These are phyloP conservation scores for Zygoascus sp. DNA, from an alignment of 1,139 yeast species.

Conservation along the genomic window DNA sequence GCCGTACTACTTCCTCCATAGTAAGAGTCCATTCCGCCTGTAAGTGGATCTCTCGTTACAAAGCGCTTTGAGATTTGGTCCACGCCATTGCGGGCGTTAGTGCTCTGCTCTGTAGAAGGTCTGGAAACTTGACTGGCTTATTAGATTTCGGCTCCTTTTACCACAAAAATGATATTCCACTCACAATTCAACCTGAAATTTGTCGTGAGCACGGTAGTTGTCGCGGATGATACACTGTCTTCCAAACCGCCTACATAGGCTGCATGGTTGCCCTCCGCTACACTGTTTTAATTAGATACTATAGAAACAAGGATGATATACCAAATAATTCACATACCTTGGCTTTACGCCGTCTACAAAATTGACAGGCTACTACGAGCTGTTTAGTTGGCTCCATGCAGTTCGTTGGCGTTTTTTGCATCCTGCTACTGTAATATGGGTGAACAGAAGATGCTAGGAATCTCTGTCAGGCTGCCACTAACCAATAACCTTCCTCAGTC, in stretches of 20 bases:
- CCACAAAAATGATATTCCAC: not conserved
- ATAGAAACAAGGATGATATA: not conserved
- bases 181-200: not conserved
- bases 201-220: not conserved
- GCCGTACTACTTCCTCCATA: constrained; percentile 7
- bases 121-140: not conserved
- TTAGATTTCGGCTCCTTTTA: not conserved
- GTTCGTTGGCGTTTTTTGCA: not conserved
- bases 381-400: not conserved
- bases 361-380: not conserved
- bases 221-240: not conserved
- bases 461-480: too few species aligned
- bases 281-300: not conserved
- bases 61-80: not conserved
- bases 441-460: too few species aligned
- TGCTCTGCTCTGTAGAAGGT: not conserved
- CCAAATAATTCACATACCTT: not conserved
- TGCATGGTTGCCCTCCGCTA: not conserved
- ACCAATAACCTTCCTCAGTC: too few species aligned
- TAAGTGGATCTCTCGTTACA: not conserved
- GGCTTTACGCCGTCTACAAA: constrained; percentile 4
- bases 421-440: too few species aligned
- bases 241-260: not conserved
- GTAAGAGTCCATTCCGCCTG: constrained; percentile 5
- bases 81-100: not conserved